Evolutionary conservation across 2,329 filamentous ascomycete species (phyloP).

Genomic region (Stemphylium beticola): DNA sequence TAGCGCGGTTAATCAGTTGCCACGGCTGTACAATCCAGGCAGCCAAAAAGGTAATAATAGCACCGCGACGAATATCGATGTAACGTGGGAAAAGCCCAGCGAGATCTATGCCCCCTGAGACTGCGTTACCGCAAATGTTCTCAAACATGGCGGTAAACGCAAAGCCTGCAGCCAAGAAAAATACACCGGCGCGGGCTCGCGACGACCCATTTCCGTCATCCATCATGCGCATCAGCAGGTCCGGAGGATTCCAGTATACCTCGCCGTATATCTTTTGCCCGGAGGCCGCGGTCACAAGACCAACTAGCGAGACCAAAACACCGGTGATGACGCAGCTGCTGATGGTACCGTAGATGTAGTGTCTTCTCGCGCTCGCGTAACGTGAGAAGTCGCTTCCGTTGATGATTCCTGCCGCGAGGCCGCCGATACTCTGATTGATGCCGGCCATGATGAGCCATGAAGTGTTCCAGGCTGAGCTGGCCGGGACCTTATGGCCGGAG

Average conservation of each 20-base stretch:
- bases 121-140: constrained; percentile 46
- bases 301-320: constrained; percentile 52
- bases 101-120: constrained; percentile 47
- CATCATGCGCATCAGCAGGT: constrained; percentile 56
- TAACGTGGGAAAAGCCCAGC: constrained; percentile 44
- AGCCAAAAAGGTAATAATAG: constrained; percentile 45
- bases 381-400: constrained; percentile 55
- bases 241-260: constrained; percentile 52
- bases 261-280: constrained; percentile 47
- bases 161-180: constrained; percentile 46
- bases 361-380: constrained; percentile 46
- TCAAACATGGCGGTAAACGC: constrained; percentile 51
- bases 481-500: constrained; percentile 46
- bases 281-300: constrained; percentile 51
- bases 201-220: constrained; percentile 51
- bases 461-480: constrained; percentile 46
- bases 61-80: constrained; percentile 44
- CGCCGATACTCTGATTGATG: constrained; percentile 53
- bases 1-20: constrained; percentile 47
- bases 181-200: constrained; percentile 44
- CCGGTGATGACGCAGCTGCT: constrained; percentile 51
- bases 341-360: constrained; percentile 51
- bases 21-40: constrained; percentile 48
- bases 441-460: constrained; percentile 57
- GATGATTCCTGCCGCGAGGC: constrained; percentile 51